Percentiles rank a stretch among this genome's conserved stretches.
Evolutionary conservation across 306 rosid species (phyloP).

Genomic region (Quercus cerris): DNA sequence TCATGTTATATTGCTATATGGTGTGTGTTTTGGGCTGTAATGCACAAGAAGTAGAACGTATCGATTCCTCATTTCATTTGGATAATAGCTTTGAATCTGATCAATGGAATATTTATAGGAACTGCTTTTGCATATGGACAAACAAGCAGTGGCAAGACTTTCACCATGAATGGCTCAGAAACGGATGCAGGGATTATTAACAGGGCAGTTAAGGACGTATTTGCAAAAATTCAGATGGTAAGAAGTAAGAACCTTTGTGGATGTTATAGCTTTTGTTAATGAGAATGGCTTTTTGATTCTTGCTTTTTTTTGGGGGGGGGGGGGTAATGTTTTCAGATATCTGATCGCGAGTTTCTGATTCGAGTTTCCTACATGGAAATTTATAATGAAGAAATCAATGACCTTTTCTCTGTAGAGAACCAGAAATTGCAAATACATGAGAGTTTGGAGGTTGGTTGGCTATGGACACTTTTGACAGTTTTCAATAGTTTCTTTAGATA

Average conservation of each 20-base stretch:
- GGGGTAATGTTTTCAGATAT: slow-evolving; percentile 35
- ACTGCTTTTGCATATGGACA: slow-evolving; percentile 98
- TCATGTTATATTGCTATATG: no score
- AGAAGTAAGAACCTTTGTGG: slow-evolving; percentile 25
- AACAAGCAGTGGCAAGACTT: slow-evolving; percentile 99
- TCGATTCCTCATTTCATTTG: neutral
- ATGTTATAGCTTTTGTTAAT: slow-evolving; percentile 5
- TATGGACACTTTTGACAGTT: slow-evolving; percentile 6
- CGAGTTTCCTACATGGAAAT: slow-evolving; percentile 96
- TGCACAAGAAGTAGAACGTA: neutral
- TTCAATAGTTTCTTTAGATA: neutral
- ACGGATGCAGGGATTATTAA: slow-evolving; percentile 80
- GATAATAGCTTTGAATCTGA: slow-evolving; percentile 12
- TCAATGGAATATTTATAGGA: slow-evolving; percentile 47
- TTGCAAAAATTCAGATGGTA: slow-evolving; percentile 72
- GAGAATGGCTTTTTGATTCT: slow-evolving; percentile 13
- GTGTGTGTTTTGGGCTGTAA: neutral
- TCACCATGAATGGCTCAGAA: slow-evolving; percentile 93
- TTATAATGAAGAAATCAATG: slow-evolving; percentile 92
- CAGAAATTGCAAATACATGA: slow-evolving; percentile 94
- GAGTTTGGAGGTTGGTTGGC: slow-evolving; percentile 75
- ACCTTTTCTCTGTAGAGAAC: slow-evolving; percentile 79
- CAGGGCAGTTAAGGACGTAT: slow-evolving; percentile 71
- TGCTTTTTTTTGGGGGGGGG: neutral
- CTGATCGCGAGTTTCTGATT: slow-evolving; percentile 80